Conservation (phyloP, 2,329 filamentous ascomycete species). For the Fusarium sp. region DNA sequence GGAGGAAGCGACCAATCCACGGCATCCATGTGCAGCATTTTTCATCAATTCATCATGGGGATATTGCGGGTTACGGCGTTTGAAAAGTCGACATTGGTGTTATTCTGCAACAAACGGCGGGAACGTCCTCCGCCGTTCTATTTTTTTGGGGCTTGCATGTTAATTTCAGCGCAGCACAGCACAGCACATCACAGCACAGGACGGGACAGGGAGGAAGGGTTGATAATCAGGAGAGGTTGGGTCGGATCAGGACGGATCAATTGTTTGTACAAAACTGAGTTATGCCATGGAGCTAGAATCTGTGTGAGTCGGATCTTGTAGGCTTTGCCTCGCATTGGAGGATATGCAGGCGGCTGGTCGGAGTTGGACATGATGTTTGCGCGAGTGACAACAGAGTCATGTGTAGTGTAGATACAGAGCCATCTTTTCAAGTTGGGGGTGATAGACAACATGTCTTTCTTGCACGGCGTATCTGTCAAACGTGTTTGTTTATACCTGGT, state of each 20-base stretch:
- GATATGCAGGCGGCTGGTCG: conserved; percentile 13
- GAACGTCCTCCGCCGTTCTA: conserved; percentile 22
- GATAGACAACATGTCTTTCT: conserved; percentile 18
- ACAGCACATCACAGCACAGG: background rate
- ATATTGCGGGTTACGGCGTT: conserved; percentile 43
- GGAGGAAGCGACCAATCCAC: conserved; percentile 17
- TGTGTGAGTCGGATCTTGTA: conserved; percentile 22
- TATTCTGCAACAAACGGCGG: conserved; percentile 41
- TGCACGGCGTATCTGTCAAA: background rate
- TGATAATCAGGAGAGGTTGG: conserved; percentile 31
- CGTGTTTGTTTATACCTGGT: background rate
- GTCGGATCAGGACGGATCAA: conserved; percentile 3
- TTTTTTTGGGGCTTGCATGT: conserved; percentile 38
- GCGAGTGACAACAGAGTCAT: conserved; percentile 28
- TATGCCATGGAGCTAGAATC: conserved; percentile 9
- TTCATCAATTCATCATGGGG: conserved; percentile 41
- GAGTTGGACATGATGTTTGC: conserved; percentile 33
- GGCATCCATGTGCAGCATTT: conserved; percentile 38
- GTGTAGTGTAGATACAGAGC: conserved; percentile 29
- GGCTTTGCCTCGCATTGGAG: conserved; percentile 16
- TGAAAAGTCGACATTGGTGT: conserved; percentile 43
- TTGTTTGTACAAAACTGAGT: conserved; percentile 24
- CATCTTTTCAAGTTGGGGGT: conserved; percentile 23
- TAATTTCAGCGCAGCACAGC: conserved; percentile 31
- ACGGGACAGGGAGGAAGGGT: conserved; percentile 6